Conservation (phyloP, 352 stramenopile genomes). For the Thraustotheca clavata region DNA sequence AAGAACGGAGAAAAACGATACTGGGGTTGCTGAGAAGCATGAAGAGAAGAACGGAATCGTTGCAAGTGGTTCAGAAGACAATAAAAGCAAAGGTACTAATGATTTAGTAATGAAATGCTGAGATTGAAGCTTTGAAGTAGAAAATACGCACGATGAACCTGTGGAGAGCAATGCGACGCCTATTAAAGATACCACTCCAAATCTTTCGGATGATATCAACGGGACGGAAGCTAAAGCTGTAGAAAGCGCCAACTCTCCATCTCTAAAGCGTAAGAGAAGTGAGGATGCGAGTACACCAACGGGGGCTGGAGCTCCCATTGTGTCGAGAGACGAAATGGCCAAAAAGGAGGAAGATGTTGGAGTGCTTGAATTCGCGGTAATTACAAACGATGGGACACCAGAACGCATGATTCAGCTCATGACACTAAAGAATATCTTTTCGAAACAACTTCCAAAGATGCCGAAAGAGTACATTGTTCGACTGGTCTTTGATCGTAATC, state of each 20-base stretch:
- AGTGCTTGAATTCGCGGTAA: slow-evolving; percentile 75
- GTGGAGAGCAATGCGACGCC: not conserved
- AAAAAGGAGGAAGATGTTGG: slow-evolving; percentile 80
- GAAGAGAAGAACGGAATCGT: too few relatives aligned
- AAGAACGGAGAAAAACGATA: too few relatives aligned
- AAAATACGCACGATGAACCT: not conserved
- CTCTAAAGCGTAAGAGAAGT: slow-evolving; percentile 10
- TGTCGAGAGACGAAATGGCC: slow-evolving; percentile 82
- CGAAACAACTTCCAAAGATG: slow-evolving; percentile 98
- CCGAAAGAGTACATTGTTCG: slow-evolving; percentile 99
- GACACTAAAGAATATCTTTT: slow-evolving; percentile 97
- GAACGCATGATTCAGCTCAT: slow-evolving; percentile 90
- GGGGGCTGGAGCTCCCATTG: slow-evolving; percentile 35
- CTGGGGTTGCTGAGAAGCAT: too few relatives aligned
- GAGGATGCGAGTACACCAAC: slow-evolving; percentile 13
- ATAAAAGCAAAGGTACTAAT: too few relatives aligned
- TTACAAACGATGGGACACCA: slow-evolving; percentile 84
- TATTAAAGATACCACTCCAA: not conserved
- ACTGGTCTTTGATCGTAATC: slow-evolving; percentile 96
- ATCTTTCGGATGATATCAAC: not conserved
- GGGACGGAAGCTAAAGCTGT: not conserved
- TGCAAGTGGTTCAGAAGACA: too few relatives aligned
- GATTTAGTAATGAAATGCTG: too few relatives aligned
- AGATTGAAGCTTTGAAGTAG: too few relatives aligned
- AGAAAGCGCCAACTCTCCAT: not conserved